A percentile compares a stretch with the other conserved stretches of the same genome.
These are phyloP conservation scores for Smittium culicis DNA, from an alignment of 371 early-diverging fungal species.

Conservation along the genomic window DNA sequence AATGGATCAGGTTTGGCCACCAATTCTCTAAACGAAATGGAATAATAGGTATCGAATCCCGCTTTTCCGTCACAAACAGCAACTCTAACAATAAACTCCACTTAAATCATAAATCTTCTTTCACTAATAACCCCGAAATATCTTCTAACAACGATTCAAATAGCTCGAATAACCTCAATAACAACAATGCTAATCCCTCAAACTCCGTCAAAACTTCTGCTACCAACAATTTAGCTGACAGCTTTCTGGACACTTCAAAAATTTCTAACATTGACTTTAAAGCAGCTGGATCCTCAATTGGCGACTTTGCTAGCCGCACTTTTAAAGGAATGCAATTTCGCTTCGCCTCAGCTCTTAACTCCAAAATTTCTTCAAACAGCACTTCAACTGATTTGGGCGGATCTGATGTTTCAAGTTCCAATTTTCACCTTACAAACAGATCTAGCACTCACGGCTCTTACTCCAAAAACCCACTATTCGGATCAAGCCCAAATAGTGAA, in stretches of 20 bases:
- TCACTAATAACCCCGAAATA: slow-evolving; percentile 1
- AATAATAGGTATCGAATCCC: slow-evolving; percentile 37
- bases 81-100: not conserved
- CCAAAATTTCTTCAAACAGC: not conserved
- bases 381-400: not conserved
- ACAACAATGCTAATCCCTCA: not conserved
- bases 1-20: slow-evolving; percentile 92
- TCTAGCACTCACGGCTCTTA: not conserved
- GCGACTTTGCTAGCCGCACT: slow-evolving; percentile 37
- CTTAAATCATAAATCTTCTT: not conserved
- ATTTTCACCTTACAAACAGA: not conserved
- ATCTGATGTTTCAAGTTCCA: not conserved
- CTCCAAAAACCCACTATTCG: slow-evolving; percentile 13
- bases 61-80: slow-evolving; percentile 2
- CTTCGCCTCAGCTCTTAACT: slow-evolving; percentile 24
- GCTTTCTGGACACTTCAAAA: not conserved
- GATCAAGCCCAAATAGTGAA: slow-evolving; percentile 46
- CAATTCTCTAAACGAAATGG: slow-evolving; percentile 89
- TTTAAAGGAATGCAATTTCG: slow-evolving; percentile 52
- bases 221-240: not conserved
- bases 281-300: slow-evolving; percentile 22
- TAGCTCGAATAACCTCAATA: slow-evolving; percentile 5
- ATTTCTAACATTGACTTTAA: slow-evolving; percentile 15
- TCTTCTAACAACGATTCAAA: not conserved
- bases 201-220: not conserved